Percentiles rank a stretch among this genome's conserved stretches.
These are phyloP conservation scores for Lunularia cruciata DNA, from an alignment of 225 moss, liverwort and hornwort species.

Conservation along the genomic window DNA sequence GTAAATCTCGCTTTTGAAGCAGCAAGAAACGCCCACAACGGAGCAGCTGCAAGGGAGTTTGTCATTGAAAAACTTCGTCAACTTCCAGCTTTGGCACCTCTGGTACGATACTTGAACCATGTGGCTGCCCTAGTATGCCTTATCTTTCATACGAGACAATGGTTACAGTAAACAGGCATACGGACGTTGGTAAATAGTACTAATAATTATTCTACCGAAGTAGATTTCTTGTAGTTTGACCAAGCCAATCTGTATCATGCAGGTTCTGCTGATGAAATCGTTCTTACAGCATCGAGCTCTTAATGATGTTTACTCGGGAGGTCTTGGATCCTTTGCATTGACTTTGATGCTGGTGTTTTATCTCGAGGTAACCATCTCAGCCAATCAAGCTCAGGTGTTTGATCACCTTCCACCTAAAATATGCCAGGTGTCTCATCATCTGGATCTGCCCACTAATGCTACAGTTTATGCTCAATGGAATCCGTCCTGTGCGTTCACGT, in stretches of 20 bases:
- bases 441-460: too few species aligned
- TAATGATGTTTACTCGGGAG: conserved; percentile 96
- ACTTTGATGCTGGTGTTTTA: conserved; percentile 99
- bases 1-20: conserved; percentile 64
- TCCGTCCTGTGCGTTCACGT: too few species aligned
- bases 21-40: conserved; percentile 88
- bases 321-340: conserved; percentile 95
- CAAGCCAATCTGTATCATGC: too few species aligned
- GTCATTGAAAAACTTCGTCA: conserved; percentile 82
- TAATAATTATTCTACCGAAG: too few species aligned
- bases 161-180: too few species aligned
- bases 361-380: conserved; percentile 85
- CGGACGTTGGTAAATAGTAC: too few species aligned
- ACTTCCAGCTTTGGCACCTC: conserved; percentile 82
- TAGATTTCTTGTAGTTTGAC: too few species aligned
- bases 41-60: conserved; percentile 86
- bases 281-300: conserved; percentile 76
- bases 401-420: too few species aligned
- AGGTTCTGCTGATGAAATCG: conserved; percentile 93
- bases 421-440: too few species aligned
- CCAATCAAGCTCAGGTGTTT: too few species aligned
- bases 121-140: neutral
- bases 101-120: conserved; percentile 50
- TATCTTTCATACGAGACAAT: too few species aligned
- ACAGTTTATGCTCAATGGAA: too few species aligned